Conservation (phyloP, 1,139 yeast species). For the Scheffersomyces illinoinensis region DNA sequence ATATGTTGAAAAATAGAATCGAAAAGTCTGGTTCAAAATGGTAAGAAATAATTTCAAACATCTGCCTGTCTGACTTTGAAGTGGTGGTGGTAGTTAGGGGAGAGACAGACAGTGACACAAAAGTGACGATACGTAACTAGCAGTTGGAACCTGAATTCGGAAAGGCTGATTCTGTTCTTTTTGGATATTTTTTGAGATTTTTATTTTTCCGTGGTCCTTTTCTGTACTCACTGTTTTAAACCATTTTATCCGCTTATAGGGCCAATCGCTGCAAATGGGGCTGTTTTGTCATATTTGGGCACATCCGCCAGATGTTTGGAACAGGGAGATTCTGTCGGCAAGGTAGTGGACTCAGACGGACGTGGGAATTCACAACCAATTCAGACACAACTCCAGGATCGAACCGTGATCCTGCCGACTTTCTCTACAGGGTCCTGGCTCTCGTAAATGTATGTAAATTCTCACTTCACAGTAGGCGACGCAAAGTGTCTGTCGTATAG, state of each 20-base stretch:
- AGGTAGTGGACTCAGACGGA: neutral
- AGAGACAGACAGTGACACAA: neutral
- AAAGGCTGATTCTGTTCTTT: neutral
- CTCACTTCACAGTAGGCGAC: neutral
- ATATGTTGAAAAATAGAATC: neutral
- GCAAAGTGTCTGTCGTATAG: neutral
- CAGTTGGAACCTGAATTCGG: neutral
- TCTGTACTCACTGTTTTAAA: neutral
- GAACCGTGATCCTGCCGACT: neutral
- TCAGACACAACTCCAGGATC: neutral
- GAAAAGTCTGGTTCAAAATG: neutral
- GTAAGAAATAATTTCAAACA: neutral
- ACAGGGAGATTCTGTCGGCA: neutral
- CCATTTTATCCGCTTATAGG: neutral
- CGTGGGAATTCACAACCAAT: neutral
- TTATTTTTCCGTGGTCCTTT: neutral
- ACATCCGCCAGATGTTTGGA: neutral
- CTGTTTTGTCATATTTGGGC: neutral
- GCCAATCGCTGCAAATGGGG: neutral
- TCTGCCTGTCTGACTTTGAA: neutral
- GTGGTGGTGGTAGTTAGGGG: neutral
- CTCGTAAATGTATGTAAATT: neutral
- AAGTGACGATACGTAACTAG: neutral
- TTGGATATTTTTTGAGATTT: neutral
- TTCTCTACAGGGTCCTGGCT: neutral